Evolutionary conservation across 108 stramenopile species (phyloP).

Genomic region (Cafeteria roenbergensis): DNA sequence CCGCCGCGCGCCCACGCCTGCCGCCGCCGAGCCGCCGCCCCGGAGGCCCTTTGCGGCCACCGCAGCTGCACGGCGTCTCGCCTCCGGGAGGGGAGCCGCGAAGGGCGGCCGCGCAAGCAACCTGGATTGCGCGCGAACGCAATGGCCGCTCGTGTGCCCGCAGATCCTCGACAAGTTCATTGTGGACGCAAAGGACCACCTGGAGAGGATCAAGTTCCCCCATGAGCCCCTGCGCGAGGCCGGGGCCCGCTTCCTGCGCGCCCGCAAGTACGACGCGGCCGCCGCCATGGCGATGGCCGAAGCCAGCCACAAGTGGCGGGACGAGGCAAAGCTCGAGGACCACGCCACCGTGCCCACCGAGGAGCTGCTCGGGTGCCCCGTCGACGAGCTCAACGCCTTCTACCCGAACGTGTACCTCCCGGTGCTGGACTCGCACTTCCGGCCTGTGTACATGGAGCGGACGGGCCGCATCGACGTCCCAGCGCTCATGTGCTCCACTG

Average conservation of each 20-base stretch:
- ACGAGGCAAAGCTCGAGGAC: not conserved
- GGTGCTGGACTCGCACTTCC: not conserved
- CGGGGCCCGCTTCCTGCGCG: slow-evolving; percentile 15
- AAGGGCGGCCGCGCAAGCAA: too few species aligned
- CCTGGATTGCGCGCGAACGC: too few species aligned
- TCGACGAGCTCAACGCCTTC: not conserved
- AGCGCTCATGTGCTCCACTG: slow-evolving; percentile 7
- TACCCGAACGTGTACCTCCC: not conserved
- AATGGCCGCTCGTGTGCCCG: too few species aligned
- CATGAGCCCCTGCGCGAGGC: slow-evolving; percentile 9
- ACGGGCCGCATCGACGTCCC: slow-evolving; percentile 11
- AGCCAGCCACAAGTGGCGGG: not conserved
- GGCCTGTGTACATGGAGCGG: slow-evolving; percentile 16
- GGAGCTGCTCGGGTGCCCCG: not conserved
- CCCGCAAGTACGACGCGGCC: slow-evolving; percentile 17
- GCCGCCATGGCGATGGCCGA: not conserved
- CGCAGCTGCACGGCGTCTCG: too few species aligned
- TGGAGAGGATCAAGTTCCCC: slow-evolving; percentile 8
- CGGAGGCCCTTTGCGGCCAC: too few species aligned
- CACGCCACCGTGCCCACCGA: not conserved
- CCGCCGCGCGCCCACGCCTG: too few species aligned
- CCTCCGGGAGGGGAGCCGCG: too few species aligned
- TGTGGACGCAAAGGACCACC: not conserved
- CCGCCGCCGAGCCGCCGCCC: too few species aligned
- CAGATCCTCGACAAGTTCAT: slow-evolving; percentile 7